phyloP scores from a whole-genome alignment of 1,284 basidiomycete genomes.

The Papiliotrema fonsecae region DNA sequence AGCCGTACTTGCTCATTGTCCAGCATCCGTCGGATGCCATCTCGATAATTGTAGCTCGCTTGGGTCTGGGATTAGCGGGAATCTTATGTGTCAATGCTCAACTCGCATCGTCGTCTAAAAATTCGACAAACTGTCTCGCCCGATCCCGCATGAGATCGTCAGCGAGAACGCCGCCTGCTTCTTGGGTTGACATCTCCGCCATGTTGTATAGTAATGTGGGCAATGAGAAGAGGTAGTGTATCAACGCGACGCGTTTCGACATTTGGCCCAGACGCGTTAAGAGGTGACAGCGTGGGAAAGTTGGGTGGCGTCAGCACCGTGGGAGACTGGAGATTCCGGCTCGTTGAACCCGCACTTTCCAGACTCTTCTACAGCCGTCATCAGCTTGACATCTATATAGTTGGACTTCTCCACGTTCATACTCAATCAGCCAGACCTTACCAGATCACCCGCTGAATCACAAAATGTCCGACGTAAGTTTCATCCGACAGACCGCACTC shows the following conservation, averaged over 20 bases:
- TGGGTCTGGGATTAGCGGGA: constrained; percentile 27
- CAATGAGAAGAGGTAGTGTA: background rate
- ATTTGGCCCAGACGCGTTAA: too few species aligned
- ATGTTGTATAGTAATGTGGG: constrained; percentile 15
- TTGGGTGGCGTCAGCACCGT: too few species aligned
- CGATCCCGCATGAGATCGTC: constrained; percentile 73
- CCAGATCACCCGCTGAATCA: too few species aligned
- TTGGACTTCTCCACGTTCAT: too few species aligned
- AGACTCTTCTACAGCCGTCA: too few species aligned
- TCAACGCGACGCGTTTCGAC: background rate
- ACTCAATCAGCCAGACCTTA: too few species aligned
- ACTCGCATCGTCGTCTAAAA: constrained; percentile 72
- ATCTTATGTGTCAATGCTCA: background rate
- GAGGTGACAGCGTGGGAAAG: background rate
- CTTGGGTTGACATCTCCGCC: constrained; percentile 38
- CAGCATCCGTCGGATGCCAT: constrained; percentile 80
- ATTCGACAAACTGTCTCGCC: constrained; percentile 77
- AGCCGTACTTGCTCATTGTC: constrained; percentile 79
- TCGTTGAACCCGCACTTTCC: too few species aligned
- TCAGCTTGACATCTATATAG: too few species aligned
- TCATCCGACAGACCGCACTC: too few species aligned
- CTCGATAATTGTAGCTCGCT: constrained; percentile 66
- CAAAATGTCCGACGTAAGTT: too few species aligned
- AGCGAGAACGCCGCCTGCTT: constrained; percentile 36
- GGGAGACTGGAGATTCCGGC: too few species aligned